A percentile compares a stretch with the other conserved stretches of the same genome.
Evolutionary conservation across 1,284 basidiomycete species (phyloP).

Genomic region (Tremellales sp.): DNA sequence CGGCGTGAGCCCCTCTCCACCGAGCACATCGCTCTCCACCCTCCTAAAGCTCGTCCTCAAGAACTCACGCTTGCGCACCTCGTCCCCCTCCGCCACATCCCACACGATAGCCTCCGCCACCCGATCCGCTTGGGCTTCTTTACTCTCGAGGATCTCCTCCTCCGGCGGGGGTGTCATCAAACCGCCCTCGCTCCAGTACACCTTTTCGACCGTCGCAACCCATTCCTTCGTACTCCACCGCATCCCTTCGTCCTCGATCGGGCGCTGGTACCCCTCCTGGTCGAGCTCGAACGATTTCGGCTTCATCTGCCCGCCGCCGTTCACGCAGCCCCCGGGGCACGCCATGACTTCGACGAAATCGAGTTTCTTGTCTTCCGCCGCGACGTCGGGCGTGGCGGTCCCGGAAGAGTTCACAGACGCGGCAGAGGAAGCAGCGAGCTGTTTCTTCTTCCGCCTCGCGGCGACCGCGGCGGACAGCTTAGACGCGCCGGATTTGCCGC

Average conservation of each 20-base stretch:
- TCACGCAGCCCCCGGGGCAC: slow-evolving; percentile 94
- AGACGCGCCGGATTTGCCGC: slow-evolving; percentile 48
- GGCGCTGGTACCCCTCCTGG: slow-evolving; percentile 61
- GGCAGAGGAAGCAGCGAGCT: slow-evolving; percentile 39
- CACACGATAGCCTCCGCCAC: slow-evolving; percentile 52
- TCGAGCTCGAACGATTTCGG: slow-evolving; percentile 50
- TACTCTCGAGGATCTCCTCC: background rate
- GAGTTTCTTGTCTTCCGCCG: slow-evolving; percentile 59
- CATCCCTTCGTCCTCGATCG: slow-evolving; percentile 52
- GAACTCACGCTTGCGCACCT: slow-evolving; percentile 51
- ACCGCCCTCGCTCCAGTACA: slow-evolving; percentile 63
- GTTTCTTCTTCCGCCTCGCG: slow-evolving; percentile 47
- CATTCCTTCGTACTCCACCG: slow-evolving; percentile 59
- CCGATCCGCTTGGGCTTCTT: slow-evolving; percentile 46
- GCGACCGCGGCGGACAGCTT: slow-evolving; percentile 45
- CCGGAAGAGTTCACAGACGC: slow-evolving; percentile 26
- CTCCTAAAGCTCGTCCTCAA: slow-evolving; percentile 80
- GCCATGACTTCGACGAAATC: slow-evolving; percentile 99
- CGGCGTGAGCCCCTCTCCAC: slow-evolving; percentile 45
- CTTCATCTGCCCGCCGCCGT: slow-evolving; percentile 91
- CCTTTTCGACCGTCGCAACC: slow-evolving; percentile 68
- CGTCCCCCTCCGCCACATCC: slow-evolving; percentile 50
- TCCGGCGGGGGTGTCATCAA: slow-evolving; percentile 55
- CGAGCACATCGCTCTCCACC: slow-evolving; percentile 80
- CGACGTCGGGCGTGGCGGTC: slow-evolving; percentile 24